These are phyloP conservation scores for Papiliotrema terrestris DNA, from an alignment of 1,284 basidiomycete species.

Conservation along the genomic window DNA sequence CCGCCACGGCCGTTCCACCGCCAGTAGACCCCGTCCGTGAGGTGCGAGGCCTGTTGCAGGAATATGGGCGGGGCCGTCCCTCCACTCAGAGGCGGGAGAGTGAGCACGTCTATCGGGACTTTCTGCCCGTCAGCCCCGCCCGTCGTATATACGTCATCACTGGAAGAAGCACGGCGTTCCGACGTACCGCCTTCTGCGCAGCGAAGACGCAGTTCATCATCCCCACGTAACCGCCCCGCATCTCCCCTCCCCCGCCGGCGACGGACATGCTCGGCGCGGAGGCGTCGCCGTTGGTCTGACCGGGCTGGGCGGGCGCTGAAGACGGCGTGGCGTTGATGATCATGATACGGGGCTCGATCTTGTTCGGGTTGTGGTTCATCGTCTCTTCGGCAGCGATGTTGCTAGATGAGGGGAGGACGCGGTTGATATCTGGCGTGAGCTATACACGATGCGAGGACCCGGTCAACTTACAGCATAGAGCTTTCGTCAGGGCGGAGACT, in stretches of 20 bases:
- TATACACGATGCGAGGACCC: background rate
- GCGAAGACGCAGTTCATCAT: slow-evolving; percentile 99
- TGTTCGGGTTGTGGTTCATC: slow-evolving; percentile 49
- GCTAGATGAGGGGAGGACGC: slow-evolving; percentile 55
- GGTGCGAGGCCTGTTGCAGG: slow-evolving; percentile 92
- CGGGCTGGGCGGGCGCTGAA: slow-evolving; percentile 3
- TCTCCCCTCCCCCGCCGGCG: slow-evolving; percentile 19
- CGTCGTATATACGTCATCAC: background rate
- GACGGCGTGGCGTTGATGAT: slow-evolving; percentile 83
- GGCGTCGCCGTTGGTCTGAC: slow-evolving; percentile 4
- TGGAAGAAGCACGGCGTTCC: slow-evolving; percentile 29
- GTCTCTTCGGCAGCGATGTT: slow-evolving; percentile 3
- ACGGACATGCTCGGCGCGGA: slow-evolving; percentile 51
- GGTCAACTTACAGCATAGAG: slow-evolving; percentile 71
- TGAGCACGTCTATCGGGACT: slow-evolving; percentile 93
- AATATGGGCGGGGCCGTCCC: slow-evolving; percentile 73
- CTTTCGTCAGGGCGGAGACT: slow-evolving; percentile 82
- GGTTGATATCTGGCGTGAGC: slow-evolving; percentile 69
- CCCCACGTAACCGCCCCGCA: slow-evolving; percentile 61
- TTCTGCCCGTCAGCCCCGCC: slow-evolving; percentile 61
- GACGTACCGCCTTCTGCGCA: slow-evolving; percentile 81
- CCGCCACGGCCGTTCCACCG: slow-evolving; percentile 66
- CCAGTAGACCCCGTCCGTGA: slow-evolving; percentile 93
- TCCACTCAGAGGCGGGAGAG: slow-evolving; percentile 67
- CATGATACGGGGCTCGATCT: slow-evolving; percentile 77